Evolutionary conservation across 192 early-diverging fungal species (phyloP).

Genomic region (Coemansia sp.): DNA sequence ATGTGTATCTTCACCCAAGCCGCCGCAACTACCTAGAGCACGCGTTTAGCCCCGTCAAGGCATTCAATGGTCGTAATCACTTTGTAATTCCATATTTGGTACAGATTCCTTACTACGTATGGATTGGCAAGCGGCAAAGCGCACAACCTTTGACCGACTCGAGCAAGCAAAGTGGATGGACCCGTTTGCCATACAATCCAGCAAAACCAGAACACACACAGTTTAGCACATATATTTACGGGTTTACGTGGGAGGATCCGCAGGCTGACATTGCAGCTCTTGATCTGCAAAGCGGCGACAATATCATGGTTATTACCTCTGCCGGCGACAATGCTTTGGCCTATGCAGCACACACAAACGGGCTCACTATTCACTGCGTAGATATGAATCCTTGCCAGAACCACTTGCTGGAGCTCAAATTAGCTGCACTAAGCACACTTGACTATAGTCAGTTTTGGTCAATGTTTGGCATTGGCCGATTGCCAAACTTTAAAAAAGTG

Average conservation of each 20-base stretch:
- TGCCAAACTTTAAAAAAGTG: conserved; percentile 60
- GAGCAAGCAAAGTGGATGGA: conserved; percentile 10
- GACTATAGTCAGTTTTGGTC: conserved; percentile 71
- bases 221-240: conserved; percentile 83
- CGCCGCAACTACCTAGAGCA: conserved; percentile 86
- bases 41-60: conserved; percentile 75
- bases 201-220: conserved; percentile 60
- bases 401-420: conserved; percentile 83
- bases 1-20: conserved; percentile 72
- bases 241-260: conserved; percentile 87
- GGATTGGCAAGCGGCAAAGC: conserved; percentile 57
- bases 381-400: conserved; percentile 95
- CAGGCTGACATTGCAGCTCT: conserved; percentile 69
- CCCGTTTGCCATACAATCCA: conserved; percentile 58
- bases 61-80: conserved; percentile 69
- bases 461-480: conserved; percentile 73
- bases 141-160: neutral
- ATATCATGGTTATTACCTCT: conserved; percentile 78
- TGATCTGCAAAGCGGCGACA: conserved; percentile 64
- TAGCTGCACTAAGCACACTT: conserved; percentile 65
- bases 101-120: conserved; percentile 86
- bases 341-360: conserved; percentile 69
- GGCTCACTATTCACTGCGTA: conserved; percentile 71
- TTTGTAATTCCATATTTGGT: conserved; percentile 69
- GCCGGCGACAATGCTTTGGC: conserved; percentile 82